Conservation (phyloP, 1,139 yeast species). For the Kodamaea suecica region DNA sequence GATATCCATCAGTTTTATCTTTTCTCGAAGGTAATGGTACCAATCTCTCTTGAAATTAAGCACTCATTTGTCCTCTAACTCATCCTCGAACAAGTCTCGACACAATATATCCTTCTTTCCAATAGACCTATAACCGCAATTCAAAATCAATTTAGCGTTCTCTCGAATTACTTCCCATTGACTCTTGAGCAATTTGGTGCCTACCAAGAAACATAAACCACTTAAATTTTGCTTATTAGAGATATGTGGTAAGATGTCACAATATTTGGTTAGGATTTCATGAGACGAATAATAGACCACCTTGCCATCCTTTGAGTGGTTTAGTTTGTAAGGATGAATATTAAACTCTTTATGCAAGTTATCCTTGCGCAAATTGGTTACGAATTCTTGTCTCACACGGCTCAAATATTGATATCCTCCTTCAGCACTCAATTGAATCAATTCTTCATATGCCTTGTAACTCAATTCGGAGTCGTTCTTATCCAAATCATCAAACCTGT, state of each 20-base stretch:
- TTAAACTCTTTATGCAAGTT: slow-evolving; percentile 25
- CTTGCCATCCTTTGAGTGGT: slow-evolving; percentile 13
- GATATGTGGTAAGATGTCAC: slow-evolving; percentile 40
- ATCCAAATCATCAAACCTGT: slow-evolving; percentile 22
- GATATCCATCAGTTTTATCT: too few species aligned
- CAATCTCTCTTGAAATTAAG: too few species aligned
- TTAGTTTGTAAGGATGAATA: slow-evolving; percentile 29
- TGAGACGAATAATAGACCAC: slow-evolving; percentile 23
- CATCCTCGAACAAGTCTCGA: slow-evolving; percentile 47
- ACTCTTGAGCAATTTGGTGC: slow-evolving; percentile 45
- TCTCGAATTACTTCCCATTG: slow-evolving; percentile 64
- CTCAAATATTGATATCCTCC: slow-evolving; percentile 31
- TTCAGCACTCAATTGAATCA: slow-evolving; percentile 26
- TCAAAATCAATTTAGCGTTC: slow-evolving; percentile 52
- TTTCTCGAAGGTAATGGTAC: too few species aligned
- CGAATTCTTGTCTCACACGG: slow-evolving; percentile 34
- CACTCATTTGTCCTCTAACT: slow-evolving; percentile 10
- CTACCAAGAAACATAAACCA: slow-evolving; percentile 40
- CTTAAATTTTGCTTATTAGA: slow-evolving; percentile 47
- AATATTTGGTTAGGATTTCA: slow-evolving; percentile 37
- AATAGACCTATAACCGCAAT: slow-evolving; percentile 56
- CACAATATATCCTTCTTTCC: slow-evolving; percentile 51
- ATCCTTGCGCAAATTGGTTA: slow-evolving; percentile 15
- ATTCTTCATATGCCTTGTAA: slow-evolving; percentile 19
- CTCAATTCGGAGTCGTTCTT: slow-evolving; percentile 8